Base-by-base conservation (phyloP, 2,329 filamentous ascomycete species). In the Berkeleyomyces rouxiae region DNA sequence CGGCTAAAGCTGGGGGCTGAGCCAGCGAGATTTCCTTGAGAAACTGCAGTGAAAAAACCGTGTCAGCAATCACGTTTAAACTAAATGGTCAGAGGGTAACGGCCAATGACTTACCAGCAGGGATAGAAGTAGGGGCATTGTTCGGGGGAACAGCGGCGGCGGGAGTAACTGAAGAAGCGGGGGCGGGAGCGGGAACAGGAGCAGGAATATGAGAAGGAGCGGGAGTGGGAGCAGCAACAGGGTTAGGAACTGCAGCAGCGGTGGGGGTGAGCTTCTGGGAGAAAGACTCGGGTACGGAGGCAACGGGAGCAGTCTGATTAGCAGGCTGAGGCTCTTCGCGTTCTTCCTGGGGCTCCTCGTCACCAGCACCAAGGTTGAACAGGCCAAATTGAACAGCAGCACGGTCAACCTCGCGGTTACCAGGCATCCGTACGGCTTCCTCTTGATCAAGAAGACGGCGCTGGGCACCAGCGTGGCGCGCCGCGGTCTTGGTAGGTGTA, bases 391-490 rank as follows among this genome's bases (percentile, higher is more conserved):
- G 92, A 58, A 99, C 90, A 59, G 91, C 88, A 67, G 92, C 84
- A 69, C 90, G 86, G 72, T 97, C 92, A 37, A 99, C 87, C 61
- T 93, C 91, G 68, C 93, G 90, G 77, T 96, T 96, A 65, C 89
- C 90, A 55, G 93, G 93, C 92, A 99, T 96, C 67, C 96, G 90
- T 47, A 99, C 93, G 64, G 93, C 90, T 76, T 99, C 93, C 74
- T 96, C 91, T 72, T 99, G 93, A 69, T 97, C 91, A 70, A 95
- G 79, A 61, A 96, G 81, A 69, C 90, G 87, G 67, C 92, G 85
- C 72, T 95, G 87, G 73, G 87, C 90, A 75, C 86, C 91, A 23
- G 89, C 82, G 62, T 84, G 85, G 65, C 92, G 87, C 65, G 78
- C 77, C 33, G 82, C 76, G 66, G 81, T 72, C 70, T 84, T 76